Percentiles rank a stretch among this genome's conserved stretches.
Conservation (phyloP, 495 filamentous ascomycete species). For the Rhypophila decipiens region DNA sequence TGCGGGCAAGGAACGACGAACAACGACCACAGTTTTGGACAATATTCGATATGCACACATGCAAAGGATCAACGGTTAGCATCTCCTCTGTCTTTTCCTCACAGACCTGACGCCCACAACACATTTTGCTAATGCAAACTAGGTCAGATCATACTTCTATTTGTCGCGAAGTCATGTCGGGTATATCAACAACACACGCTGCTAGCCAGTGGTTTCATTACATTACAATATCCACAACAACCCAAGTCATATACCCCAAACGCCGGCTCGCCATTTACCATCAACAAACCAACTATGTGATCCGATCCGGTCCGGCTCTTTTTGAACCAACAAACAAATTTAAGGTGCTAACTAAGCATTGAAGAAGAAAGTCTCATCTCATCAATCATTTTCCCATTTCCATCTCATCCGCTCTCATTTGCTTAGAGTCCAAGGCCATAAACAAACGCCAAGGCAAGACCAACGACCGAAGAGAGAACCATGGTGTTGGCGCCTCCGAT, state of each 20-base stretch:
- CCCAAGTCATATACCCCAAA: background rate
- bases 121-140: background rate
- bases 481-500: slow-evolving; percentile 21
- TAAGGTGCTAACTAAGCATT: too few species aligned
- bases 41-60: background rate
- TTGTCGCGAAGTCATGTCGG: too few species aligned
- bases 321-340: too few species aligned
- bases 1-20: too few species aligned
- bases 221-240: background rate
- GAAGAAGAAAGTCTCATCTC: too few species aligned
- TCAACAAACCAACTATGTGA: too few species aligned
- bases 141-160: too few species aligned
- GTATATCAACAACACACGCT: background rate
- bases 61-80: background rate
- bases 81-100: background rate
- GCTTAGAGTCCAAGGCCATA: slow-evolving; percentile 18
- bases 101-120: background rate
- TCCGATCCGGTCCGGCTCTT: too few species aligned
- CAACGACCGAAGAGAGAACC: slow-evolving; percentile 46
- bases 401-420: background rate
- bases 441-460: slow-evolving; percentile 48
- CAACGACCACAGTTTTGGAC: too few species aligned
- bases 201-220: background rate
- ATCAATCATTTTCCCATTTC: background rate
- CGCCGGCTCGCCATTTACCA: background rate